Evolutionary conservation across 1,284 basidiomycete species (phyloP), one percentile per base, ranked within the genome.

Genomic region (Exobasidium cylindrosporum): DNA sequence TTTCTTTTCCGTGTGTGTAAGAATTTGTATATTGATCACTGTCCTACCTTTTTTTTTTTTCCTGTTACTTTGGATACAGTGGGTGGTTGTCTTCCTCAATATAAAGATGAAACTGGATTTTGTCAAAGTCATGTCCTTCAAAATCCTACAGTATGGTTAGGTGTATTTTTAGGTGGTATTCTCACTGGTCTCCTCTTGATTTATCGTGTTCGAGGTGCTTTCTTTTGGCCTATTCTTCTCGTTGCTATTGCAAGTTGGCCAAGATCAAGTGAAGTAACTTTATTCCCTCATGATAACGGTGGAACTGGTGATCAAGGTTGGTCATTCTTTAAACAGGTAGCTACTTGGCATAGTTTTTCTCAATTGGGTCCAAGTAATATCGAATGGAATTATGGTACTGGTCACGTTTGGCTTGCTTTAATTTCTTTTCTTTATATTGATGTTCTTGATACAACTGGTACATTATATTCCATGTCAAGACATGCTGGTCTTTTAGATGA

Each of bases 231-330:
- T 61, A 92, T 94, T 73, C 84, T 92, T 81, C 82, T 93, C 63
- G 90, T 89, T n/a, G 87, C 90, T 11, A 86, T 92, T 79, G 87
- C 92, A 71, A 91, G 89, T 0, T 94, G 91, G 91, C 91, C 91
- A 0, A 86, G 92, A 23, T 83, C 86, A 1, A 90, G 90, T 0
- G 45, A 86, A 1, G 88, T 94, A 69, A 93, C 92, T 24, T 87
- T 85, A 73, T 94, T 94, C 83, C 91, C 91, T 0, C 84, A 92
- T 78, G 89, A 85, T 2, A n/a, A n/a, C n/a, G 43, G 43, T 4
- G 5, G 44, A 1, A 69, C 83, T 2, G 91, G 91, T 21, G 85
- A 94, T 77, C 84, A 83, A 30, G 83, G 87, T 35, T 94, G 92
- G 78, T 84, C 88, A 73, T 93, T 88, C 81, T 94, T 94, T 86